Evolutionary conservation across 768 basidiomycete species (phyloP).

Genomic region (Macrocybe gigantea): DNA sequence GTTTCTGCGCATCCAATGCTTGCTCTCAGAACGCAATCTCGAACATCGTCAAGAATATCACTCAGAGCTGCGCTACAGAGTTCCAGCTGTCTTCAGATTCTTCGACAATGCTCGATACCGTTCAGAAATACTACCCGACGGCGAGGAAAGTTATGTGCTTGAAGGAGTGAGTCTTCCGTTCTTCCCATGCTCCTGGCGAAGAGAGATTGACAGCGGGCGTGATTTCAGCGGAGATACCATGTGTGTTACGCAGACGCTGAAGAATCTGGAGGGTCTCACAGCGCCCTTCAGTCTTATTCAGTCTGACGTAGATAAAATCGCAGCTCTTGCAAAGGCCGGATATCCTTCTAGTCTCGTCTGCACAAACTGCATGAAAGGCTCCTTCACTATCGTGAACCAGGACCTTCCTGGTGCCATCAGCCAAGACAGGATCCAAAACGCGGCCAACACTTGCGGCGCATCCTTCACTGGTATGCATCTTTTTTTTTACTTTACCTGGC

Average conservation of each 20-base stretch:
- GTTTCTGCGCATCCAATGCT: conserved; percentile 38
- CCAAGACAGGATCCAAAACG: conserved; percentile 14
- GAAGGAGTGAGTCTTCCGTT: conserved; percentile 40
- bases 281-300: conserved; percentile 22
- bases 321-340: conserved; percentile 20
- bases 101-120: conserved; percentile 17
- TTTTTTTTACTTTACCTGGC: background rate
- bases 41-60: conserved; percentile 37
- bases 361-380: conserved; percentile 41
- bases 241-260: conserved; percentile 48
- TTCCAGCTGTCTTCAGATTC: conserved; percentile 17
- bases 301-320: conserved; percentile 10
- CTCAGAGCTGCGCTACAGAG: conserved; percentile 38
- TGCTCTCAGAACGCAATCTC: conserved; percentile 49
- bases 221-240: conserved; percentile 25
- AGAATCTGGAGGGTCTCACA: conserved; percentile 34
- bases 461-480: conserved; percentile 33
- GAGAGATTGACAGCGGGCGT: background rate
- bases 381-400: conserved; percentile 26
- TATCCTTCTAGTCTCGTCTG: conserved; percentile 30
- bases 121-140: conserved; percentile 41
- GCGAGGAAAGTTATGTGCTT: conserved; percentile 45
- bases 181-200: background rate
- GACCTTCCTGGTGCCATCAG: conserved; percentile 26
- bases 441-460: conserved; percentile 29